A percentile compares a stretch with the other conserved stretches of the same genome.
phyloP scores from a whole-genome alignment of 2,329 filamentous ascomycete species.

The Fusarium continuum region DNA sequence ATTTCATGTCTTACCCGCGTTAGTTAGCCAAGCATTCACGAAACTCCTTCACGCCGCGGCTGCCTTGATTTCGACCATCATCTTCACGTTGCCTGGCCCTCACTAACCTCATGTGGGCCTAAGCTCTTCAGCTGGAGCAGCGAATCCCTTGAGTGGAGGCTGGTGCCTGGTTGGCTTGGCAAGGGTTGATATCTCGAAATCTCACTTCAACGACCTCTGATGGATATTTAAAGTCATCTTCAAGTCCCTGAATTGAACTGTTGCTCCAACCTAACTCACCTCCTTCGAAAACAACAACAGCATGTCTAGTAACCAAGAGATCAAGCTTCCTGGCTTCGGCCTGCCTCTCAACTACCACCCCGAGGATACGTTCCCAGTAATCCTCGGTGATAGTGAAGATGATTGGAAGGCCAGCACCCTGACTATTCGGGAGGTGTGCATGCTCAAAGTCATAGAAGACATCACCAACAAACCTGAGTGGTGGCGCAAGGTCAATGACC shows the following conservation, averaged over 20 bases:
- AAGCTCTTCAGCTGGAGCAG: background rate
- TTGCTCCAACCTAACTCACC: background rate
- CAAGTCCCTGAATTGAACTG: background rate
- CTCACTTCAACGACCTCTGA: background rate
- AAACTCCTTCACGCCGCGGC: no score
- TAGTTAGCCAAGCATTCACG: background rate
- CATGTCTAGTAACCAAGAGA: slow-evolving; percentile 9
- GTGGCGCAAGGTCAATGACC: slow-evolving; percentile 47
- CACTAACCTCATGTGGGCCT: background rate
- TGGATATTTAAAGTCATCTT: background rate
- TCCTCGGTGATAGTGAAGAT: slow-evolving; percentile 6
- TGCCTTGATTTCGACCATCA: background rate
- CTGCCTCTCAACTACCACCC: slow-evolving; percentile 32
- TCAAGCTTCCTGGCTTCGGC: slow-evolving; percentile 42
- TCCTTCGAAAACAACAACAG: background rate
- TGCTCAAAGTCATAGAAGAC: slow-evolving; percentile 47
- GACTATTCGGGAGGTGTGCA: slow-evolving; percentile 46
- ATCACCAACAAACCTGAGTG: slow-evolving; percentile 50
- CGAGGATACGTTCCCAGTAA: slow-evolving; percentile 32
- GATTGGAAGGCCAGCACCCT: slow-evolving; percentile 43
- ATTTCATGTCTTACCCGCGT: slow-evolving; percentile 19
- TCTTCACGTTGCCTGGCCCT: background rate
- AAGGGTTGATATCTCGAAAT: background rate
- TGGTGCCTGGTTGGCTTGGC: slow-evolving; percentile 18
- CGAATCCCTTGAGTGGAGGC: background rate